Base-by-base conservation (phyloP, 176 grass and related monocot species). In the Oryza meyeriana region DNA sequence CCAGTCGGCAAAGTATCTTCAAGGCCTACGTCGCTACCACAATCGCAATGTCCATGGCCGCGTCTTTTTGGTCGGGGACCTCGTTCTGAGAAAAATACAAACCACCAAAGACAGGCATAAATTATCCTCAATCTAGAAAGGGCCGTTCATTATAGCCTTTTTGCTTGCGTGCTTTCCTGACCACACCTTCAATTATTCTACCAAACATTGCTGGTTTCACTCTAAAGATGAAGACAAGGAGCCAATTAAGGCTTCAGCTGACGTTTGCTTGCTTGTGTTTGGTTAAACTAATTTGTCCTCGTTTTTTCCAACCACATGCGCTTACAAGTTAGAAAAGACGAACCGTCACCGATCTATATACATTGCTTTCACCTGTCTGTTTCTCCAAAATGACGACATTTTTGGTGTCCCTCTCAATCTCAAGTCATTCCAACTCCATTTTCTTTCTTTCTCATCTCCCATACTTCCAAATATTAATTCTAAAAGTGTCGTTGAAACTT, bases 351-450 rank as follows among this genome's bases (percentile, higher is more conserved):
- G 24, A 58, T 58, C 8, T 8, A 58, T 58, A 47, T 48, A 16
- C 33, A 66, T 70, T 66, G 33, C 32, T 80, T 69, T 69, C 64
- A 12, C 35, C 1, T 27, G 45, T 57, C 65, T 11, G 31, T 25
- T 55, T 38, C 64, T 27, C 45, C 64, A 13, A 70, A 70, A 59
- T 59, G 9, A 17, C 24, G 78, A 81, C 32, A 81, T 59, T 69
- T 30, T 24, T 27, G 14, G 66, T 34, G 32, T 39, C 47, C 55
- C 47, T 38, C 47, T 81, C 66, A 12, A 14, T 38, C 47, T 81
- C 66, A 12, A 14, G 32, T 81, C 12, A 39, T 58, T 34, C 62
- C 65, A 34, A 50, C 41, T 48, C 1, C 39, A 33, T 50, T 66
- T 66, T 58, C 52, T 24, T 52, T 14, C 22, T 24, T 66, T 47